Evolutionary conservation across 1,284 basidiomycete genomes (phyloP).

Genomic region (Inonotus obliquus): DNA sequence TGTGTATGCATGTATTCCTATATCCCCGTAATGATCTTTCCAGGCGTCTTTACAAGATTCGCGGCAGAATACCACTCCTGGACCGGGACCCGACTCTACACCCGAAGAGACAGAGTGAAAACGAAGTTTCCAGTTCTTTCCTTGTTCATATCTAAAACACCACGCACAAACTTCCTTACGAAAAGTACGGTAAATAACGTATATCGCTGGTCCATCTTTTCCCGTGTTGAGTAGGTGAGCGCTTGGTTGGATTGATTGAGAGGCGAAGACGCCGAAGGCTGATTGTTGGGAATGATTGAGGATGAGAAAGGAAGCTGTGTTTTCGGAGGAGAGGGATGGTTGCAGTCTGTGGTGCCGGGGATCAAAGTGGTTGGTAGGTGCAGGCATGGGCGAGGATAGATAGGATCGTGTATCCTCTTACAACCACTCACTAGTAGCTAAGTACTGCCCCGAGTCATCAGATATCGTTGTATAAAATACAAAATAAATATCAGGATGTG

Average conservation of each 20-base stretch:
- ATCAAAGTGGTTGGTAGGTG: too few species aligned
- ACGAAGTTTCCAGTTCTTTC: conserved; percentile 19
- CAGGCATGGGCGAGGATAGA: too few species aligned
- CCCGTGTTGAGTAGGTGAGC: not conserved
- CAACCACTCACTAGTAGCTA: too few species aligned
- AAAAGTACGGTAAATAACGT: conserved; percentile 20
- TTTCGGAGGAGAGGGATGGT: not conserved
- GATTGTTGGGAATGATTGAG: conserved; percentile 1
- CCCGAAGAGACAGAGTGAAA: too few species aligned
- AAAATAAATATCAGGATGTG: not conserved
- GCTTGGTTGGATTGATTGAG: not conserved
- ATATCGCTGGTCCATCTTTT: not conserved
- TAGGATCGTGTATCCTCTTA: too few species aligned
- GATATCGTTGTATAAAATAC: too few species aligned
- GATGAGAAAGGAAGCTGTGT: not conserved
- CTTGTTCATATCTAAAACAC: conserved; percentile 24
- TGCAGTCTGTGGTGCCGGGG: not conserved
- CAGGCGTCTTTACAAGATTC: not conserved
- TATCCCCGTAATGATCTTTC: conserved; percentile 6
- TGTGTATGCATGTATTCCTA: conserved; percentile 9
- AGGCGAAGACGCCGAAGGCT: conserved; percentile 17
- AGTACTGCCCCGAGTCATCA: too few species aligned
- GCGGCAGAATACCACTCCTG: not conserved
- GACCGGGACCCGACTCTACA: not conserved
- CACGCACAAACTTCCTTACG: conserved; percentile 23